phyloP scores from a whole-genome alignment of 352 stramenopile species.

The Phytopythium sindhum region DNA sequence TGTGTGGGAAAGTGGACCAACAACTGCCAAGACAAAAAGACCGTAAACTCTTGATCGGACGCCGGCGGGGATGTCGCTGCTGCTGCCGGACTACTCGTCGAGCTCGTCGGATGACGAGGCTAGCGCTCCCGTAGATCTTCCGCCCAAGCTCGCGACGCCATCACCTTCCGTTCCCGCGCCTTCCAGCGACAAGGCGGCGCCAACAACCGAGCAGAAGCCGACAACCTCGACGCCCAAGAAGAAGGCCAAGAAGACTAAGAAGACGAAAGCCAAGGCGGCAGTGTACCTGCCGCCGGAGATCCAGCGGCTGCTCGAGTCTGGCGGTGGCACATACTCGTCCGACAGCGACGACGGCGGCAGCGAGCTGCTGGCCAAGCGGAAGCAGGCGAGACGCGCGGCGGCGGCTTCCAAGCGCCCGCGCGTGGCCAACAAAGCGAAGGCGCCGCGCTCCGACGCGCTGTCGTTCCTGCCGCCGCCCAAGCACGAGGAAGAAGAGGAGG shows the following conservation, averaged over 20 bases:
- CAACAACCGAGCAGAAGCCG: neutral
- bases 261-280: conserved; percentile 44
- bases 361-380: conserved; percentile 52
- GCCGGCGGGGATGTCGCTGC: conserved; percentile 35
- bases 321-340: conserved; percentile 11
- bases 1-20: neutral
- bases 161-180: neutral
- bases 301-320: conserved; percentile 48
- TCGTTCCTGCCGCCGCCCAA: conserved; percentile 68
- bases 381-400: conserved; percentile 30
- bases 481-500: conserved; percentile 26
- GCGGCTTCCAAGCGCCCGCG: conserved; percentile 32
- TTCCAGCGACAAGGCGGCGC: neutral
- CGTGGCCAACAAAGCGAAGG: neutral
- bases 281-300: conserved; percentile 55
- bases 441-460: conserved; percentile 12
- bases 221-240: conserved; percentile 12
- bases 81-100: conserved; percentile 48
- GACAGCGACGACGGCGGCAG: conserved; percentile 39
- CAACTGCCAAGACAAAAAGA: neutral
- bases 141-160: neutral
- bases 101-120: conserved; percentile 54
- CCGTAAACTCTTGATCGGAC: no score
- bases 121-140: neutral
- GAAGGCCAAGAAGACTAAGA: conserved; percentile 24